Percentiles rank a stretch among this genome's conserved stretches.
These are phyloP conservation scores for Coriolopsis trogii DNA, from an alignment of 1,284 basidiomycete species.

Conservation along the genomic window DNA sequence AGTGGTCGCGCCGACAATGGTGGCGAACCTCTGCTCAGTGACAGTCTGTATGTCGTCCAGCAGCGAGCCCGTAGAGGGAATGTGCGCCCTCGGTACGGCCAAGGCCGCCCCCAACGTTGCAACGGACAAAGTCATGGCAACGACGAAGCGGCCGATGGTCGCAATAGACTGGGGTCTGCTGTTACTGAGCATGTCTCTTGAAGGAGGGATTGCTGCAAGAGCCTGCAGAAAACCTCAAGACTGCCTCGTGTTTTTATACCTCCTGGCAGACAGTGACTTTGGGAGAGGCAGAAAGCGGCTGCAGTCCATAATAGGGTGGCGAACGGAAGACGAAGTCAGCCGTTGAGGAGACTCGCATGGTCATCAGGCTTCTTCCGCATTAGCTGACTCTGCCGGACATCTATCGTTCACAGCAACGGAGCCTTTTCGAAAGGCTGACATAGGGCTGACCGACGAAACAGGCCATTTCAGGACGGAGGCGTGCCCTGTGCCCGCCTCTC, in stretches of 20 bases:
- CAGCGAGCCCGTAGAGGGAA: neutral
- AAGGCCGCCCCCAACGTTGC: slow-evolving; percentile 5
- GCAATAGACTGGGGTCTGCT: slow-evolving; percentile 3
- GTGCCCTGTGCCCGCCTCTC: no score
- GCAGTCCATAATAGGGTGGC: slow-evolving; percentile 11
- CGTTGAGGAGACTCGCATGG: slow-evolving; percentile 3
- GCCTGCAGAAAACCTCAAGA: neutral
- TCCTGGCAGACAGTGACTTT: no score
- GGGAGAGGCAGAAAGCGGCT: slow-evolving; percentile 1
- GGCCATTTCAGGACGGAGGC: no score
- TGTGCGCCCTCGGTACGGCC: slow-evolving; percentile 10
- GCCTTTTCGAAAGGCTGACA: neutral
- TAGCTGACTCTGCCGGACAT: slow-evolving; percentile 9
- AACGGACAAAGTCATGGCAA: slow-evolving; percentile 9
- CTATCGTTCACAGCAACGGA: no score
- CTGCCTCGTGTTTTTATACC: slow-evolving; percentile 15
- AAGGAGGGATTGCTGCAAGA: slow-evolving; percentile 2
- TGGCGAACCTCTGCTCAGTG: slow-evolving; percentile 30
- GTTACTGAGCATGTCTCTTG: slow-evolving; percentile 6
- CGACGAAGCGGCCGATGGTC: slow-evolving; percentile 10
- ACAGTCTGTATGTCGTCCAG: slow-evolving; percentile 31
- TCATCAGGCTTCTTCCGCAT: slow-evolving; percentile 15
- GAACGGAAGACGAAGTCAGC: slow-evolving; percentile 14
- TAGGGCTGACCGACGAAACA: neutral
- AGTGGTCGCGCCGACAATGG: slow-evolving; percentile 31